Percentiles rank a stretch among this genome's conserved stretches.
These are phyloP conservation scores for Claviceps paspali DNA, from an alignment of 2,329 filamentous ascomycete species.

Conservation along the genomic window DNA sequence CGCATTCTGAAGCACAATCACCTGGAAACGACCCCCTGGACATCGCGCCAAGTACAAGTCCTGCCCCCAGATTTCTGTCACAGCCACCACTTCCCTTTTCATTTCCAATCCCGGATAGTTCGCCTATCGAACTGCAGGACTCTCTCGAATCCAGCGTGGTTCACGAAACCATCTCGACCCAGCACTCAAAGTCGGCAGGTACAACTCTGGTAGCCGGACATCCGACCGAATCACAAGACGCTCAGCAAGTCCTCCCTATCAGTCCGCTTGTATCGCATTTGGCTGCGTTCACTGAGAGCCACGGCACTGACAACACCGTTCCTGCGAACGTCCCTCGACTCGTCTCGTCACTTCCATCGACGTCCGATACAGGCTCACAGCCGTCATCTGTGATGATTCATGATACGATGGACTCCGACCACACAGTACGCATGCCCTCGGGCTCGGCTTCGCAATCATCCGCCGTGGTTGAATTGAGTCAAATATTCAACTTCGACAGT, in stretches of 20 bases:
- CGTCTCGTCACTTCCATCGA: neutral
- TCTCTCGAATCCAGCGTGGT: slow-evolving; percentile 1
- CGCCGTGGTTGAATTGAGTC: slow-evolving; percentile 8
- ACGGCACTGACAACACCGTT: slow-evolving; percentile 3
- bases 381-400: neutral
- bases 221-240: slow-evolving; percentile 13
- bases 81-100: slow-evolving; percentile 3
- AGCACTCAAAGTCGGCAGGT: neutral
- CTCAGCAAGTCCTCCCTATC: slow-evolving; percentile 12
- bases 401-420: slow-evolving; percentile 1
- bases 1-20: neutral
- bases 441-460: neutral
- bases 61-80: slow-evolving; percentile 8
- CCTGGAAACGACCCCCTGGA: neutral
- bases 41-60: neutral
- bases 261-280: slow-evolving; percentile 7
- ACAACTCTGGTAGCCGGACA: neutral
- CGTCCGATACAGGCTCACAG: neutral
- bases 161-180: slow-evolving; percentile 2
- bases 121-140: neutral
- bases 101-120: slow-evolving; percentile 5
- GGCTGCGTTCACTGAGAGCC: slow-evolving; percentile 7
- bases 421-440: neutral
- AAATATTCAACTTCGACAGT: slow-evolving; percentile 8
- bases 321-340: neutral